Base-by-base conservation (phyloP, 257 asterid genomes). In the Pogostemon cablin region DNA sequence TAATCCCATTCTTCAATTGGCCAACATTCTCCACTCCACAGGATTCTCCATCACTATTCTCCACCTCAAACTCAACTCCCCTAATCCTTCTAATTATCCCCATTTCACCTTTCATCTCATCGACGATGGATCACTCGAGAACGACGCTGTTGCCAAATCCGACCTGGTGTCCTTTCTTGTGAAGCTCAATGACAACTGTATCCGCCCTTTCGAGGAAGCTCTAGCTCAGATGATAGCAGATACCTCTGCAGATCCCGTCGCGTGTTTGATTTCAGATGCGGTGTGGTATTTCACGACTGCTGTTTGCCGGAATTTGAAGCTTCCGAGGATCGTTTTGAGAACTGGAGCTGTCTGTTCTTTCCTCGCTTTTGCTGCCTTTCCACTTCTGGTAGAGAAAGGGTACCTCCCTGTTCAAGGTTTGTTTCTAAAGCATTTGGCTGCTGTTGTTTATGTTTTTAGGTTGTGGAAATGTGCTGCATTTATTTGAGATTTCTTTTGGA, bases 1-100 rank as follows among this genome's bases (percentile, higher is more conserved):
- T 63, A 80, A 38, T 25, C 89, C 89, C 5, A 78, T 81, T 76
- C 81, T 86, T 34, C 86, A 84, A 43, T 82, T 86, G 0, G 89
- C 84, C 0, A 69, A 66, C 79, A 82, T 84, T 25, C 89, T 86
- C 12, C 69, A 82, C 10, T 78, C 83, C 0, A 65, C 48, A 4
- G 87, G 85, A 1, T 82, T 80, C 15, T 78, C 85, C 43, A 76
- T 84, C 1, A 61, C 82, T 60, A 57, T 86, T 34, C 41, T 82
- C 0, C 87, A 80, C 72, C 77, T 88, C 7, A 44, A 69, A 2
- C 75, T 75, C 78, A 75, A 79, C 72, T 61, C 86, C 8, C 91
- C 87, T 1, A 50, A 74, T 9, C 81, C 86, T 2, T 32, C 81
- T 4, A 78, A 81, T 17, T 69, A 83, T 43, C 87, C 86, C 5